Evolutionary conservation across 1,139 yeast species (phyloP), one percentile per base, ranked within the genome.

Genomic region (Taiozyma sp.): DNA sequence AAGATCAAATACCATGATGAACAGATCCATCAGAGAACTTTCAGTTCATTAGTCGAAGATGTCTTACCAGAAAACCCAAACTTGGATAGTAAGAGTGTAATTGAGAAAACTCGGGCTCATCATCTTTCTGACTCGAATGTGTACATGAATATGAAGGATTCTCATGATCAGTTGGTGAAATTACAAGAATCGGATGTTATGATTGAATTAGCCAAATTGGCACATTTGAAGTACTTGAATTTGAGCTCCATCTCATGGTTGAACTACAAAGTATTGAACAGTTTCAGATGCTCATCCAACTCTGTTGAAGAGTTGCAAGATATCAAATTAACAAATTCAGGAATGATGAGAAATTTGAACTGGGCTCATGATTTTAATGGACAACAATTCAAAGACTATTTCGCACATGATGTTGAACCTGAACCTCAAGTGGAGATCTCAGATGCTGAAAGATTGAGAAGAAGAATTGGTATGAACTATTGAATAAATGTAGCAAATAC

Each of bases 171-270:
- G 26, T 53, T 61, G 34, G 57, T 32, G 68, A 73, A 59, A 65
- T 71, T 56, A 60, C 57, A 67, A 49, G 80, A 77, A 51, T 61
- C 55, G 28, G 78, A 76, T 52, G 61, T 79, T 1, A 60, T 79
- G 26, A 44, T 58, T 14, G 59, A 65, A 14, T 62, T 77, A 28
- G 59, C 65, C n/a, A 63, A 65, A 43, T 46, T 66, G 40, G 42
- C 45, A 11, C 53, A 61, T 10, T 62, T 80, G 50, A 58, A 60
- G 45, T 63, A 64, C 24, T 55, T 81, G 28, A 68, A 72, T 43
- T 61, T 82, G 47, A 65, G 76, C 3, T 74, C 79, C 2, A 69
- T 80, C 62, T 72, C 79, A 44, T 81, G 86, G 84, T 62, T 81
- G 39, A 76, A 75, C 55, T 75, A 74, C 52, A 63, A 59, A 16